Evolutionary conservation across 805 yeast genomes (phyloP), one percentile per base, ranked within the genome.

Genomic region (Candida odintsovae): DNA sequence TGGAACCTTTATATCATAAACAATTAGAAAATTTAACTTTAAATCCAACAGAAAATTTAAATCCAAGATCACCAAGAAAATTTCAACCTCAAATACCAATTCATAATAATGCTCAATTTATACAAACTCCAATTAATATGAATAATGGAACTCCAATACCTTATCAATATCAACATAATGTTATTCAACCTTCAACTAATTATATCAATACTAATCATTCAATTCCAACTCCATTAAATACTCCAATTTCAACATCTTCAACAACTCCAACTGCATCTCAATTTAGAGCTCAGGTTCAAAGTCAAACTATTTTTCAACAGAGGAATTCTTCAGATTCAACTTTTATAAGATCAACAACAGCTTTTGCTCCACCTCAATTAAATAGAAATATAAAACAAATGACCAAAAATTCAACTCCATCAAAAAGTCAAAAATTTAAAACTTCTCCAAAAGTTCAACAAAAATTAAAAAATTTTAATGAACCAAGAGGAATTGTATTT

Each of bases 261-360:
- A 19, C 39, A 37, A 18, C 48, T 37, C 28, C 49, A 45, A 20
- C 44, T 43, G 22, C 44, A 43, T 42, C 50, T 18, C 55, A 54
- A 38, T 42, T 55, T 31, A 51, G 47, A 23, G 44, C 51, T 44
- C 59, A 56, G 31, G 46, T 51, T 16, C 51, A 51, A 18, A 50
- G 46, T 31, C 57, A 55, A 19, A 47, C 41, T 3, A 44, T 51
- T 45, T 47, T 53, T 16, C 57, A 53, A 28, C 47, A 47, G 8
- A 39, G 41, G 10, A 16, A 33, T 33, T 2, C 36, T 7, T 11
- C 6, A 16, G 36, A 33, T 33, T 8, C 36, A 3, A 33, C 5
- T 12, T 33, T 33, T 18, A 8, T 18, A 12, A 33, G 36, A 33
- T 20, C 36, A 16, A 16, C 36, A 3, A 33, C 12, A 11, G 36